phyloP scores from a whole-genome alignment of 352 stramenopile species.

The Globisporangium paddicum region DNA sequence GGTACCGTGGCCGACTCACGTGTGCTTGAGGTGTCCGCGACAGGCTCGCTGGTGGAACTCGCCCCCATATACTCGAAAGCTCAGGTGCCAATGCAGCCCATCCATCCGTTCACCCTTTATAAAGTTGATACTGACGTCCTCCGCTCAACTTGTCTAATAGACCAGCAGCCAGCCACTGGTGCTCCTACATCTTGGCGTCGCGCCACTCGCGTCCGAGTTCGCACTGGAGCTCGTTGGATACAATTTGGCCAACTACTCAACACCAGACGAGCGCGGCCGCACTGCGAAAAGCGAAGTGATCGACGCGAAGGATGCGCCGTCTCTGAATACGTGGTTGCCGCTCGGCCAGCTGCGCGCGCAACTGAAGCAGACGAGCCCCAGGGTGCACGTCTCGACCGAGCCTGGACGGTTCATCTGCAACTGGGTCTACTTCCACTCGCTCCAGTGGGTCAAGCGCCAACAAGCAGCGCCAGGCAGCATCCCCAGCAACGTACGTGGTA shows the following conservation, averaged over 20 bases:
- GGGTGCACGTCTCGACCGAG: neutral
- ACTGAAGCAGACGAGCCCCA: neutral
- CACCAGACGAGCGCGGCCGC: neutral
- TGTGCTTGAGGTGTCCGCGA: neutral
- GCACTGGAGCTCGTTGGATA: constrained; percentile 1
- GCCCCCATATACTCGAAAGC: neutral
- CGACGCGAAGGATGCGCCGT: neutral
- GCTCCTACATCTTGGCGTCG: neutral
- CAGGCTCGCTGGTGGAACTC: neutral
- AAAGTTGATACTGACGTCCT: neutral
- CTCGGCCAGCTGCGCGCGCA: neutral
- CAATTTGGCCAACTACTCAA: neutral
- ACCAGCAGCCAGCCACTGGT: neutral
- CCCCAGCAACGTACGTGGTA: neutral
- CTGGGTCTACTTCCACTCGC: constrained; percentile 3
- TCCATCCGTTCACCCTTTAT: neutral
- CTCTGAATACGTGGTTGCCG: neutral
- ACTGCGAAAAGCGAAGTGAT: constrained; percentile 1
- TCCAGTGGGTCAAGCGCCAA: neutral
- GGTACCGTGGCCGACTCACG: neutral
- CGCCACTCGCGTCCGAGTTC: neutral
- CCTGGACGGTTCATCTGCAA: constrained; percentile 1
- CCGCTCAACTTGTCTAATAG: neutral
- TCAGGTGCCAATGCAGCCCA: neutral
- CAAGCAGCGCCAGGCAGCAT: neutral